Conservation (phyloP, 1,284 basidiomycete species). For the Gomphus bonarii region DNA sequence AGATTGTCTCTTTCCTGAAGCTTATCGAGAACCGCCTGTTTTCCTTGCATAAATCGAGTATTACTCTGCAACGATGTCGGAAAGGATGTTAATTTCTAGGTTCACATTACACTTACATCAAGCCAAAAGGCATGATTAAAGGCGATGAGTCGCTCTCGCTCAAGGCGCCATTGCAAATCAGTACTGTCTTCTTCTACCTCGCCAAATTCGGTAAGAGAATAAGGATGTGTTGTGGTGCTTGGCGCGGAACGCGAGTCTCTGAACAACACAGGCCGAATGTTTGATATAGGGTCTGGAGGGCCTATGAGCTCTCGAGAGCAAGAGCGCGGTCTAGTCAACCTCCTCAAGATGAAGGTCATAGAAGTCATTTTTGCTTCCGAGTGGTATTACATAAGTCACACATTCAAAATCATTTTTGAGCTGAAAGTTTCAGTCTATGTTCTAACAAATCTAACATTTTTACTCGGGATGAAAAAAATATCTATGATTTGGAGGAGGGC, state of each 20-base stretch:
- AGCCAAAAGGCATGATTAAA: constrained; percentile 70
- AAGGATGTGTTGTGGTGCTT: constrained; percentile 42
- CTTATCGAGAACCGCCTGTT: constrained; percentile 35
- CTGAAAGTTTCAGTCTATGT: too few relatives aligned
- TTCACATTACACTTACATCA: constrained; percentile 42
- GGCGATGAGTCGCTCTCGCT: constrained; percentile 55
- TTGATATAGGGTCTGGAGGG: constrained; percentile 64
- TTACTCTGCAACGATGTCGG: constrained; percentile 43
- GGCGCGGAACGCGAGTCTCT: constrained; percentile 30
- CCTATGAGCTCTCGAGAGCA: constrained; percentile 42
- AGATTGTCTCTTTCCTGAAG: constrained; percentile 27
- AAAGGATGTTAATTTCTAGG: neutral
- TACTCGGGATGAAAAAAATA: neutral
- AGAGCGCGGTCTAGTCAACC: constrained; percentile 3
- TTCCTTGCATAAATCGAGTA: constrained; percentile 57
- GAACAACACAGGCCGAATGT: constrained; percentile 68
- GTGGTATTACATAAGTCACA: neutral
- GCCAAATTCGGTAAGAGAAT: constrained; percentile 61
- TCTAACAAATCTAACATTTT: too few relatives aligned
- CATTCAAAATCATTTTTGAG: too few relatives aligned
- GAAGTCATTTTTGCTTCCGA: neutral
- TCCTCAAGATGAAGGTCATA: neutral
- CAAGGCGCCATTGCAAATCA: constrained; percentile 59
- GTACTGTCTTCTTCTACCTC: constrained; percentile 15
- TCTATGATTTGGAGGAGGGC: neutral